Evolutionary conservation across 2,329 filamentous ascomycete species (phyloP).

Genomic region (Colletotrichum orchidophilum): DNA sequence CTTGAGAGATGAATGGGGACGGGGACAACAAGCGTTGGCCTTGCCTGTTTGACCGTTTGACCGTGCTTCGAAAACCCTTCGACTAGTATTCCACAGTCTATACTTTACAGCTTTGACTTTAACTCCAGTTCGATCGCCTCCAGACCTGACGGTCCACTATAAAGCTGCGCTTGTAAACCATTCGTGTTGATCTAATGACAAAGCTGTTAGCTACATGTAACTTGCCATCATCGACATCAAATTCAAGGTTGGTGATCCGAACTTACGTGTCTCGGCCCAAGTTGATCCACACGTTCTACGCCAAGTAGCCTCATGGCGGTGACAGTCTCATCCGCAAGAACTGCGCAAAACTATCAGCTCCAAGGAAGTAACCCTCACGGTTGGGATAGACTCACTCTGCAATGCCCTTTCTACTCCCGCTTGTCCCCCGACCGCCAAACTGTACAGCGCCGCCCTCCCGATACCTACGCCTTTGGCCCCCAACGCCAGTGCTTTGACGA

Average conservation of each 20-base stretch:
- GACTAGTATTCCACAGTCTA: background rate
- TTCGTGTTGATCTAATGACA: constrained; percentile 30
- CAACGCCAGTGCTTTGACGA: constrained; percentile 62
- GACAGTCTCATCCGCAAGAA: constrained; percentile 39
- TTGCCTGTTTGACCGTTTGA: background rate
- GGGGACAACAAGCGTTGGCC: background rate
- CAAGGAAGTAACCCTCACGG: background rate
- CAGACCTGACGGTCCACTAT: constrained; percentile 36
- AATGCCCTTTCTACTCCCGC: constrained; percentile 63
- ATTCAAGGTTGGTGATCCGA: background rate
- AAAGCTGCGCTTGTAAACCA: constrained; percentile 32
- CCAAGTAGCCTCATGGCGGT: constrained; percentile 41
- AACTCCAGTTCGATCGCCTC: constrained; percentile 34
- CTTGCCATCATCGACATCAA: background rate
- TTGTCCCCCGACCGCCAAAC: constrained; percentile 59
- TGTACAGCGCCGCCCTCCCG: constrained; percentile 62
- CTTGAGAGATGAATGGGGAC: background rate
- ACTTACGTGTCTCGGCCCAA: constrained; percentile 38
- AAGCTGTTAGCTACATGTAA: background rate
- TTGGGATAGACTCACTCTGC: constrained; percentile 56
- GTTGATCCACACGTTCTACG: constrained; percentile 37
- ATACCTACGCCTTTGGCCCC: constrained; percentile 64
- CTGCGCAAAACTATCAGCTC: constrained; percentile 21
- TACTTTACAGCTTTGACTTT: constrained; percentile 1
- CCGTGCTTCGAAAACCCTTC: background rate